These are phyloP conservation scores for Agrocybe pediades DNA, from an alignment of 768 basidiomycete genomes.

Conservation along the genomic window DNA sequence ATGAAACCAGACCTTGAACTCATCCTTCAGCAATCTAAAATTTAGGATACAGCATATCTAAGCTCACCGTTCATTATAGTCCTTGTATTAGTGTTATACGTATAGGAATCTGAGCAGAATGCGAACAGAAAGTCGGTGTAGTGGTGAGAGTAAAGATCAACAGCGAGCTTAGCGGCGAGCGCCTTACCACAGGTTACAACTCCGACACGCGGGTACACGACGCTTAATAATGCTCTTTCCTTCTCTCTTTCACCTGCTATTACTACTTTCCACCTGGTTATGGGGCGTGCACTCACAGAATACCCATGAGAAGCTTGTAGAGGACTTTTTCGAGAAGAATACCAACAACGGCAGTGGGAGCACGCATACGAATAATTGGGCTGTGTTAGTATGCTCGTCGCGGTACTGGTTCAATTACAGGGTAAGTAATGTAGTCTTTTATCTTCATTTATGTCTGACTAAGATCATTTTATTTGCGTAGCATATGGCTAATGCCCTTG, in stretches of 20 bases:
- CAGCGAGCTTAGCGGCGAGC: no score
- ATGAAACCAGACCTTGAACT: constrained; percentile 57
- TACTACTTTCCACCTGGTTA: constrained; percentile 37
- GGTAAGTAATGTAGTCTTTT: constrained; percentile 51
- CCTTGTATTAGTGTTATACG: constrained; percentile 4
- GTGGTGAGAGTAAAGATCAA: constrained; percentile 22
- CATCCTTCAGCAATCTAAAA: no score
- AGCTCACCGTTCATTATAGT: constrained; percentile 25
- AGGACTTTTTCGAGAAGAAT: constrained; percentile 49
- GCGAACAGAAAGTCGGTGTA: constrained; percentile 6
- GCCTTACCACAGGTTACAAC: constrained; percentile 18
- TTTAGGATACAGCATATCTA: neutral
- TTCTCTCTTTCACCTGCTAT: constrained; percentile 29
- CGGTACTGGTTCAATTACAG: constrained; percentile 99
- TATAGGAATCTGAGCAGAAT: no score
- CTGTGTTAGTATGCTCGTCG: constrained; percentile 92
- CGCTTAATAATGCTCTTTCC: constrained; percentile 28
- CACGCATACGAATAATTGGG: constrained; percentile 96
- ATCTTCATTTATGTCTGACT: neutral
- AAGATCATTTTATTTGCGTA: constrained; percentile 60
- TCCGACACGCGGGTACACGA: constrained; percentile 14
- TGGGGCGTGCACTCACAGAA: constrained; percentile 27
- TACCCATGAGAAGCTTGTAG: constrained; percentile 38
- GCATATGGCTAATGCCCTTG: neutral
- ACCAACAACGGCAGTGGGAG: constrained; percentile 27